Evolutionary conservation across 2,329 filamentous ascomycete genomes (phyloP).

Genomic region (Penicillium sp.): DNA sequence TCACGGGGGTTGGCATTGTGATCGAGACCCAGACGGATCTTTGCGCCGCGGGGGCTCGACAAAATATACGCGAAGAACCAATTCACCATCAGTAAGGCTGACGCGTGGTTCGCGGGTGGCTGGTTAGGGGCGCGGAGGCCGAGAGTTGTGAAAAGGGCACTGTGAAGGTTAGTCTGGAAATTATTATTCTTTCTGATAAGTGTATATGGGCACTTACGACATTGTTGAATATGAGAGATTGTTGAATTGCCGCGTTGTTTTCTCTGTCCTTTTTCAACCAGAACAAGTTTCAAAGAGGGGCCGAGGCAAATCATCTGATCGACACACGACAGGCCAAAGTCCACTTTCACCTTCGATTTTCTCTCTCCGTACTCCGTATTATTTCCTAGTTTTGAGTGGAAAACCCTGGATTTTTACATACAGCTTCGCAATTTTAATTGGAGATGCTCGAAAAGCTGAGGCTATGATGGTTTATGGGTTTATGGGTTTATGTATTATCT

Average conservation of each 20-base stretch:
- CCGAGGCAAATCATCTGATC: not conserved
- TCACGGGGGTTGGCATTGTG: slow-evolving; percentile 40
- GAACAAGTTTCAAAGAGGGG: not conserved
- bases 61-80: slow-evolving; percentile 40
- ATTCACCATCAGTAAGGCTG: slow-evolving; percentile 38
- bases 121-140: slow-evolving; percentile 21
- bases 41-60: slow-evolving; percentile 37
- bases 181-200: rapidly evolving
- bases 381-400: no score
- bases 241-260: no score
- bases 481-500: no score
- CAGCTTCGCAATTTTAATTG: no score
- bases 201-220: not conserved
- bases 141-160: slow-evolving; percentile 22
- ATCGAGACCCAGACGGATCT: slow-evolving; percentile 34
- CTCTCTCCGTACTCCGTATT: no score
- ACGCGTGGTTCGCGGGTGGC: slow-evolving; percentile 24
- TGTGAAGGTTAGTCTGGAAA: not conserved
- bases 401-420: no score
- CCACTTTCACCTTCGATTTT: not conserved
- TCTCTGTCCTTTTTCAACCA: not conserved
- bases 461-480: no score
- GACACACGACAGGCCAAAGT: no score
- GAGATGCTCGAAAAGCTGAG: no score
- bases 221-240: not conserved